These are phyloP conservation scores for Trichoderma hamatum DNA, from an alignment of 2,329 filamentous ascomycete species.

Conservation along the genomic window DNA sequence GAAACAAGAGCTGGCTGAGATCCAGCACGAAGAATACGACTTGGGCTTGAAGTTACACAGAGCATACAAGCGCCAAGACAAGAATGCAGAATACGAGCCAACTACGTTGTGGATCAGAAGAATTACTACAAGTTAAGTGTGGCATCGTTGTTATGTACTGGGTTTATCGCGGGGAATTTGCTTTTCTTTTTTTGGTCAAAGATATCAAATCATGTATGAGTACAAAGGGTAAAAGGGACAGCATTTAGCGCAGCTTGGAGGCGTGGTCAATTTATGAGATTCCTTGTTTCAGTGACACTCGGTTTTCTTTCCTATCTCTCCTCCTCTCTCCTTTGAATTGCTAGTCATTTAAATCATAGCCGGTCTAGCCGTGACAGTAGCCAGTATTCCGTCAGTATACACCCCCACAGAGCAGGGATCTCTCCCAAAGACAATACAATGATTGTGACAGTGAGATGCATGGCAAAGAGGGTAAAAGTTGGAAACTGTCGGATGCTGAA, in stretches of 20 bases:
- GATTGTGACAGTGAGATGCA: background rate
- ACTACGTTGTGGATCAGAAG: constrained; percentile 77
- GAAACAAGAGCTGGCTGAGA: constrained; percentile 68
- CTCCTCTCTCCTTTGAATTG: background rate
- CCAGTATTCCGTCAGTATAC: background rate
- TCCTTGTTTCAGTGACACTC: background rate
- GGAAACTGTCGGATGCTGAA: background rate
- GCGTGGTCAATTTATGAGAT: background rate
- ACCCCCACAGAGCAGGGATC: background rate
- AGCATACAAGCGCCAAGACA: constrained; percentile 74
- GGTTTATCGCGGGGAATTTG: background rate
- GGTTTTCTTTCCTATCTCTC: background rate
- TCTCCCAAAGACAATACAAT: constrained; percentile 12
- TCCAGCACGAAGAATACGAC: constrained; percentile 77
- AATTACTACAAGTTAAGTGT: constrained; percentile 67
- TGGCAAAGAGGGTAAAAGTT: background rate
- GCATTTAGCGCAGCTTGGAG: constrained; percentile 1
- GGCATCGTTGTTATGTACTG: background rate
- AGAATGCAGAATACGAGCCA: constrained; percentile 65
- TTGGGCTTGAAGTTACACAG: constrained; percentile 74
- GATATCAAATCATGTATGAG: constrained; percentile 4
- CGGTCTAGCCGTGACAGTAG: background rate
- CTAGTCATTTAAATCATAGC: background rate
- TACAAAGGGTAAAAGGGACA: background rate
- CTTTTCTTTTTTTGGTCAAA: background rate